Evolutionary conservation across 345 rosid species (phyloP).

Genomic region (Alliaria petiolata): DNA sequence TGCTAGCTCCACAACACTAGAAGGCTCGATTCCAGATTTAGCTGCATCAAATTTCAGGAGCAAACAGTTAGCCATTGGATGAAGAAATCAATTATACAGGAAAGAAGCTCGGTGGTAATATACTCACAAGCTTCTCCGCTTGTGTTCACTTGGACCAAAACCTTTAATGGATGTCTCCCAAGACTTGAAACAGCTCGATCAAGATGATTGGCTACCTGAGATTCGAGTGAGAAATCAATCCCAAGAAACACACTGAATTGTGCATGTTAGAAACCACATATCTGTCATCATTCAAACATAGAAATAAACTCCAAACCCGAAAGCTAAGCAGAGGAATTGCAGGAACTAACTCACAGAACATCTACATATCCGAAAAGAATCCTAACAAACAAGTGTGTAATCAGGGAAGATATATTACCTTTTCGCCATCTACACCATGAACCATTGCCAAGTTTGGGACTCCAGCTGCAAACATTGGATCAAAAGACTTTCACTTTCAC

Average conservation of each 20-base stretch:
- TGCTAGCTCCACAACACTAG: constrained; percentile 64
- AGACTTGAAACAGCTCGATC: constrained; percentile 67
- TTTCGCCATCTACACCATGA: constrained; percentile 73
- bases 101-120: neutral
- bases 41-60: constrained; percentile 47
- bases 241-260: neutral
- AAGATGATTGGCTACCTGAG: constrained; percentile 73
- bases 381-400: neutral
- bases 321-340: neutral
- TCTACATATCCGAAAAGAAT: too few relatives aligned
- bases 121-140: constrained; percentile 90
- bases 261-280: neutral
- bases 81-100: neutral
- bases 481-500: constrained; percentile 2
- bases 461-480: constrained; percentile 50
- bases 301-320: neutral
- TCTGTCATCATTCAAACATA: neutral
- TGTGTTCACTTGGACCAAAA: constrained; percentile 91
- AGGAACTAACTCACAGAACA: constrained; percentile 6
- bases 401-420: constrained; percentile 40
- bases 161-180: constrained; percentile 78
- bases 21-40: constrained; percentile 81
- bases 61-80: constrained; percentile 8
- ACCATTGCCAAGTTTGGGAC: constrained; percentile 76
- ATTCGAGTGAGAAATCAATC: neutral